phyloP scores from a whole-genome alignment of 805 yeast genomes.

The Candida dendrica region DNA sequence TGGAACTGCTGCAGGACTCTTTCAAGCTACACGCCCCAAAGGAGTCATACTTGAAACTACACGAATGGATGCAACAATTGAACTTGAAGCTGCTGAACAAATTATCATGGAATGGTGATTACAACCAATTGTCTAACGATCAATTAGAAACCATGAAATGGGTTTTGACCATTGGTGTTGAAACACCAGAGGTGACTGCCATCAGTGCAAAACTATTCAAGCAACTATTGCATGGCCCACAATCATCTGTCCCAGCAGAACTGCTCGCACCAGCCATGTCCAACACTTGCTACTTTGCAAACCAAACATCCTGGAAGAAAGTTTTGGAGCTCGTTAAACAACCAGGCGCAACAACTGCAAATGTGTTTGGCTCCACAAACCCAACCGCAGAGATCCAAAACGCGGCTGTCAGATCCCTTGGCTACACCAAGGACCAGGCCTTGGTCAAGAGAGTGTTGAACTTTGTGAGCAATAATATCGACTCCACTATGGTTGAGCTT shows the following conservation, averaged over 20 bases:
- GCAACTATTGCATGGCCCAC: conserved; percentile 45
- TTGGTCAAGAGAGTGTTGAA: conserved; percentile 48
- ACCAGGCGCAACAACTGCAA: conserved; percentile 35
- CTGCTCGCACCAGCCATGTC: conserved; percentile 38
- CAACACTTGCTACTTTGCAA: conserved; percentile 31
- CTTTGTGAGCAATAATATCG: conserved; percentile 50
- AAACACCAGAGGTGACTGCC: conserved; percentile 13
- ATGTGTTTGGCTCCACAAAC: conserved; percentile 17
- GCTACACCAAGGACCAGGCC: conserved; percentile 38
- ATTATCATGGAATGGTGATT: conserved; percentile 37
- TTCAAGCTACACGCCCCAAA: conserved; percentile 9
- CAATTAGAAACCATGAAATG: conserved; percentile 40
- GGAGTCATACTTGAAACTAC: conserved; percentile 4
- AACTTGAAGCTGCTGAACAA: conserved; percentile 20
- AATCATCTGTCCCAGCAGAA: conserved; percentile 43
- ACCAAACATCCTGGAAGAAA: conserved; percentile 49
- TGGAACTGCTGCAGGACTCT: conserved; percentile 17
- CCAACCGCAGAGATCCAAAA: conserved; percentile 38
- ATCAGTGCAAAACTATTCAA: conserved; percentile 39
- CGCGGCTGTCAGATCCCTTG: conserved; percentile 47
- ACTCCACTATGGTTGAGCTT: conserved; percentile 45
- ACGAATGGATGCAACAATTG: conserved; percentile 9
- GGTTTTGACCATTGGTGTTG: conserved; percentile 32
- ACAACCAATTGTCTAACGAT: conserved; percentile 25
- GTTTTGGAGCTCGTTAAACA: conserved; percentile 45